Evolutionary conservation across 768 basidiomycete genomes (phyloP).

Genomic region (Lentinus tigrinus): DNA sequence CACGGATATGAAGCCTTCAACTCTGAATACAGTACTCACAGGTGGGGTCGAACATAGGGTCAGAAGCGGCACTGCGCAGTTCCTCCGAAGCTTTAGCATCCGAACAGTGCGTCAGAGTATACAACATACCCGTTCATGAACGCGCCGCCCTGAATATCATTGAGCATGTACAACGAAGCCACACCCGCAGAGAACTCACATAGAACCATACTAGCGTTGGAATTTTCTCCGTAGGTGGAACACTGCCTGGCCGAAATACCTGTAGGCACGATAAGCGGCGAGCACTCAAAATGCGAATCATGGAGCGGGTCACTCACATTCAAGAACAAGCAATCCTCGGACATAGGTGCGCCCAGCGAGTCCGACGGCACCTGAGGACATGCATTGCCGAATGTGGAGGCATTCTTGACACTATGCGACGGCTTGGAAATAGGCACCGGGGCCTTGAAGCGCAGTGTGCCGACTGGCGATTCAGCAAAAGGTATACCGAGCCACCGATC

Average conservation of each 20-base stretch:
- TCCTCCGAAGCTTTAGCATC: neutral
- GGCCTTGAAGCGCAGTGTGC: slow-evolving; percentile 52
- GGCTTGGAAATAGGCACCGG: slow-evolving; percentile 40
- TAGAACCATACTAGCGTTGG: slow-evolving; percentile 33
- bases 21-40: slow-evolving; percentile 33
- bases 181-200: too few relatives aligned
- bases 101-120: slow-evolving; percentile 1
- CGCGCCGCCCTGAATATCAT: slow-evolving; percentile 43
- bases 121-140: slow-evolving; percentile 40
- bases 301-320: slow-evolving; percentile 40
- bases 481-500: slow-evolving; percentile 60
- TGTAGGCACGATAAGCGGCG: slow-evolving; percentile 1
- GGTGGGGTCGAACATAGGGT: slow-evolving; percentile 43
- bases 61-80: slow-evolving; percentile 40
- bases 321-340: slow-evolving; percentile 53
- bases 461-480: slow-evolving; percentile 54
- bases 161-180: neutral
- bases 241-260: slow-evolving; percentile 28
- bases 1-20: too few relatives aligned
- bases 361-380: slow-evolving; percentile 47
- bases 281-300: neutral
- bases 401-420: slow-evolving; percentile 34
- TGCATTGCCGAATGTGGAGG: slow-evolving; percentile 52
- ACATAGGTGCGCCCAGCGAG: slow-evolving; percentile 42
- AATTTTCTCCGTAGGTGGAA: slow-evolving; percentile 18